phyloP scores from a whole-genome alignment of 257 asterid genomes.

The Primulina huaijiensis region DNA sequence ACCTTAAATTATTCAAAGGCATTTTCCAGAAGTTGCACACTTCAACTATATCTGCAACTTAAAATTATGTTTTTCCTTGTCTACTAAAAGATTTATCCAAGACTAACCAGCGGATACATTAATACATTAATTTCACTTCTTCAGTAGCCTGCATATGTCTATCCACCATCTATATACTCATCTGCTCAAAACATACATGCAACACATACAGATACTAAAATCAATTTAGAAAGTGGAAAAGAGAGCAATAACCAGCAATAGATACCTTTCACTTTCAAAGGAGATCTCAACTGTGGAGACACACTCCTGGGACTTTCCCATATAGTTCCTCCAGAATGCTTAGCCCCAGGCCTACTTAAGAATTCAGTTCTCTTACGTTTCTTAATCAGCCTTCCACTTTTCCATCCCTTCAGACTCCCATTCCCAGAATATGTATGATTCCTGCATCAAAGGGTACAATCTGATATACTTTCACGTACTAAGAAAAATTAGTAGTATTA shows the following conservation, averaged over 20 bases:
- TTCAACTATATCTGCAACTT: not conserved
- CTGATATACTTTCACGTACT: slow-evolving; percentile 7
- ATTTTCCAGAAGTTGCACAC: not conserved
- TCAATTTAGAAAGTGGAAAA: not conserved
- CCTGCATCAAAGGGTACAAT: slow-evolving; percentile 35
- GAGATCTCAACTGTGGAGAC: slow-evolving; percentile 46
- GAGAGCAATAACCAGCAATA: slow-evolving; percentile 12
- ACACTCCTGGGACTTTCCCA: slow-evolving; percentile 43
- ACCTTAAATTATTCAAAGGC: not conserved
- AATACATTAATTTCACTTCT: too few relatives aligned
- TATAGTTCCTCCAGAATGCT: slow-evolving; percentile 34
- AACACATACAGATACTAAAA: not conserved
- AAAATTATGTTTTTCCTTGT: not conserved
- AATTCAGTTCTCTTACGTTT: slow-evolving; percentile 59
- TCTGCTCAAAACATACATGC: not conserved
- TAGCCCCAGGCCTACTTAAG: slow-evolving; percentile 48
- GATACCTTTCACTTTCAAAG: slow-evolving; percentile 51
- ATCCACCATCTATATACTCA: not conserved
- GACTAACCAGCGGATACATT: not conserved
- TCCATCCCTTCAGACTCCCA: slow-evolving; percentile 37
- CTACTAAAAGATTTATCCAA: not conserved
- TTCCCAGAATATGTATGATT: slow-evolving; percentile 36
- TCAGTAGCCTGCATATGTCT: not conserved
- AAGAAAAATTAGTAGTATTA: not conserved
- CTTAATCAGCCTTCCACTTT: slow-evolving; percentile 31